A percentile compares a stretch with the other conserved stretches of the same genome.
Conservation (phyloP, 2,329 filamentous ascomycete species). For the Clathrospora elynae region DNA sequence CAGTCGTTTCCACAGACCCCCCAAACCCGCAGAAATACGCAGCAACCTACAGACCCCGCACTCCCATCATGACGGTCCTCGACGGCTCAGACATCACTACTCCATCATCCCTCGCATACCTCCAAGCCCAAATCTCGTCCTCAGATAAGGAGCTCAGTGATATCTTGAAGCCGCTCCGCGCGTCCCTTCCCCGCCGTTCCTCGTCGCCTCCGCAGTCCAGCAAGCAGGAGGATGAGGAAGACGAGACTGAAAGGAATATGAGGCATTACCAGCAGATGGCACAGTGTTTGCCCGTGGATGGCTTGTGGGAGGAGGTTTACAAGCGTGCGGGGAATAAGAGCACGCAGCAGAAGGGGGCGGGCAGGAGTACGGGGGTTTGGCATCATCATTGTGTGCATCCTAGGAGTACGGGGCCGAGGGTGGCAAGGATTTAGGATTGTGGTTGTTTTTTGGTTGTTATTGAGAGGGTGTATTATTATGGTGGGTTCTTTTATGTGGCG, state of each 20-base stretch:
- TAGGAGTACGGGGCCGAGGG: constrained; percentile 14
- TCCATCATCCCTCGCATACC: constrained; percentile 60
- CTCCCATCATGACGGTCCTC: constrained; percentile 79
- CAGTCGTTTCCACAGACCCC: constrained; percentile 61
- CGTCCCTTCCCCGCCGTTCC: constrained; percentile 4
- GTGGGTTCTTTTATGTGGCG: too few relatives aligned
- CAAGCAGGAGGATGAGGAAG: constrained; percentile 7
- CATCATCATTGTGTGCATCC: constrained; percentile 17
- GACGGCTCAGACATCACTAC: constrained; percentile 48
- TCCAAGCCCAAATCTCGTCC: constrained; percentile 82
- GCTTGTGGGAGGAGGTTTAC: constrained; percentile 27
- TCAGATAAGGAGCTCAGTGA: constrained; percentile 74
- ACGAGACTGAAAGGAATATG: constrained; percentile 17
- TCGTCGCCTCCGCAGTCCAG: too few relatives aligned
- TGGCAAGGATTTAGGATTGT: constrained; percentile 3
- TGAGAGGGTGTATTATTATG: too few relatives aligned
- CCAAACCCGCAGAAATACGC: constrained; percentile 66
- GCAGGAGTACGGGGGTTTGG: constrained; percentile 7
- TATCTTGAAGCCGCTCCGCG: constrained; percentile 62
- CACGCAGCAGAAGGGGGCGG: constrained; percentile 2
- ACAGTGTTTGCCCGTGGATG: constrained; percentile 32
- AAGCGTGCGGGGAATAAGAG: constrained; percentile 6
- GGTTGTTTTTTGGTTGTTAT: too few relatives aligned
- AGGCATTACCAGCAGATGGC: constrained; percentile 38
- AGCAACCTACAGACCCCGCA: constrained; percentile 74